Conservation (phyloP, 2,329 filamentous ascomycete species). For the Penicillium verrucosum region DNA sequence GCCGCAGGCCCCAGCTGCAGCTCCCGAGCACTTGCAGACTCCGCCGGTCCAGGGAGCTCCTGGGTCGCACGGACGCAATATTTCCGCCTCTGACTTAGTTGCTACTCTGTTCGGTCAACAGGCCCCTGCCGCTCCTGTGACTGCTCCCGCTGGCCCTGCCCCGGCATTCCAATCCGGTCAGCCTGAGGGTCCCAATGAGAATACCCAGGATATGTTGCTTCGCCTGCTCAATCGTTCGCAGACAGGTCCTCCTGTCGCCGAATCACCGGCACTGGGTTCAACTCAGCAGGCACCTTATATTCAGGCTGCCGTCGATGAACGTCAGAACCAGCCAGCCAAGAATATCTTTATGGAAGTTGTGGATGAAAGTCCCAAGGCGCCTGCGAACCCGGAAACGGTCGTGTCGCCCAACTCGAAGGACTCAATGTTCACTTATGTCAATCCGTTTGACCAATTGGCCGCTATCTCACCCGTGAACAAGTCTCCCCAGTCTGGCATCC, state of each 20-base stretch:
- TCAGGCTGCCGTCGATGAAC: conserved; percentile 20
- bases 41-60: conserved; percentile 26
- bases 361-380: conserved; percentile 16
- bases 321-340: conserved; percentile 9
- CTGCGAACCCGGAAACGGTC: conserved; percentile 37
- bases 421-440: conserved; percentile 66
- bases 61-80: conserved; percentile 34
- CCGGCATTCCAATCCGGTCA: conserved; percentile 19
- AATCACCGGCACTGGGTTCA: conserved; percentile 41
- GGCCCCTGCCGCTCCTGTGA: conserved; percentile 27
- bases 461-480: conserved; percentile 62
- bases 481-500: conserved; percentile 49
- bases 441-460: conserved; percentile 68
- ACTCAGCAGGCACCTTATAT: conserved; percentile 31
- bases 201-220: conserved; percentile 81
- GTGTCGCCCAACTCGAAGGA: conserved; percentile 33
- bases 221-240: conserved; percentile 77
- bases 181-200: conserved; percentile 42
- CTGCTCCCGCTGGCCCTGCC: conserved; percentile 29
- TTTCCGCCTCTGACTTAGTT: conserved; percentile 58
- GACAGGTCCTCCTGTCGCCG: conserved; percentile 25
- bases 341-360: conserved; percentile 14
- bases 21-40: conserved; percentile 28
- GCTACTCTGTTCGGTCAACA: conserved; percentile 54
- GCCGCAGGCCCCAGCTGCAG: conserved; percentile 27